Percentiles rank a stretch among this genome's conserved stretches.
phyloP scores from a whole-genome alignment of 208 protist genomes.

The Acanthamoeba sp. region DNA sequence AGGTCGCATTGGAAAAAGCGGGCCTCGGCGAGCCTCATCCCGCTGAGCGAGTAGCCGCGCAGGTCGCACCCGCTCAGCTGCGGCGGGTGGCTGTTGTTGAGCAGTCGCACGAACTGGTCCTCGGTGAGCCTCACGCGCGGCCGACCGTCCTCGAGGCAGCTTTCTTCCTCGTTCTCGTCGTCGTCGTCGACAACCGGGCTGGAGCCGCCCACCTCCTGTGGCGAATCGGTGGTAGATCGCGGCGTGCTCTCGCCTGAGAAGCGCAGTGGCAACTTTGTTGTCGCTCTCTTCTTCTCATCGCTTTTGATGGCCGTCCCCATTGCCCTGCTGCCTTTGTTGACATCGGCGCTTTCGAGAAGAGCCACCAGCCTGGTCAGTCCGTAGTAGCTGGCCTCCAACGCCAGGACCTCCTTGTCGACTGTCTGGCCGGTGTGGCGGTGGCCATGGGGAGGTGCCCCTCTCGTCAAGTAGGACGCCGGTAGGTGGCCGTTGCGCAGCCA shows the following conservation, averaged over 20 bases:
- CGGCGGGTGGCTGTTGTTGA: neutral
- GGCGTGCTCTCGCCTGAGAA: neutral
- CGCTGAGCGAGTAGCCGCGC: neutral
- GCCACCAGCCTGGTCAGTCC: neutral
- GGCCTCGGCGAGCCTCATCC: slow-evolving; percentile 2
- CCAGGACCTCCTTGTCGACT: neutral
- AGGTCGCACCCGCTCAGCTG: slow-evolving; percentile 15
- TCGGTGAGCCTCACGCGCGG: neutral
- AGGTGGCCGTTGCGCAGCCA: slow-evolving; percentile 51
- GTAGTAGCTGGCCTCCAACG: neutral
- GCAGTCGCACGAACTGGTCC: slow-evolving; percentile 21
- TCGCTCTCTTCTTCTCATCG: neutral
- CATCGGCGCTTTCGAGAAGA: neutral
- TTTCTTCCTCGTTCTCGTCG: neutral
- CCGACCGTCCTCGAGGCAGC: neutral
- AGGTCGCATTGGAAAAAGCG: slow-evolving; percentile 41
- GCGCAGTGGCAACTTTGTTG: neutral
- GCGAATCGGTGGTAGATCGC: no score
- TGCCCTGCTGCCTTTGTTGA: neutral
- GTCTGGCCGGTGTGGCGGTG: no score
- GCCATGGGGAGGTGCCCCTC: no score
- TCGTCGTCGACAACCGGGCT: neutral
- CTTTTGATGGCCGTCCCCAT: neutral
- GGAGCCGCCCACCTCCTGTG: no score
- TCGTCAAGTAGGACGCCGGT: neutral